Conservation (phyloP, 1,284 basidiomycete genomes). For the Cryptococcus sp. region DNA sequence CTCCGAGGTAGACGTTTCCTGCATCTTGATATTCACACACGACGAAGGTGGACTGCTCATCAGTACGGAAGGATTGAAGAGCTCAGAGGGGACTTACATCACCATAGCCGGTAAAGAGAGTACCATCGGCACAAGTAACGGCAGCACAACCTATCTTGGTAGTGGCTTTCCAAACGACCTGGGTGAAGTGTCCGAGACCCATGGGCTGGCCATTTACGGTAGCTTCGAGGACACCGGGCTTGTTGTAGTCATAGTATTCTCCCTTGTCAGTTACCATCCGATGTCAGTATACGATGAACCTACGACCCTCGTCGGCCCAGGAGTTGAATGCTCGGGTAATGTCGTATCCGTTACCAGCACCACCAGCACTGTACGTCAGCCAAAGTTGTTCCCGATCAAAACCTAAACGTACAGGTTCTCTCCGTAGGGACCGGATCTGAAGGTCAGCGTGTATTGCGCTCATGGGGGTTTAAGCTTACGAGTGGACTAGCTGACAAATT, state of each 20-base stretch:
- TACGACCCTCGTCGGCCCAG: constrained; percentile 39
- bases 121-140: constrained; percentile 19
- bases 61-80: not conserved
- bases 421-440: constrained; percentile 20
- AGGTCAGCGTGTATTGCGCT: not conserved
- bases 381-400: not conserved
- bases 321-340: constrained; percentile 24
- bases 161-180: constrained; percentile 34
- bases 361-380: constrained; percentile 20
- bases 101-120: constrained; percentile 18
- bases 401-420: constrained; percentile 24
- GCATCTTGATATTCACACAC: not conserved
- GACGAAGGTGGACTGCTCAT: not conserved
- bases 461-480: no score
- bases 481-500: constrained; percentile 21
- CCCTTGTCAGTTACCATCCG: no score
- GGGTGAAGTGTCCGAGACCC: not conserved
- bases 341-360: constrained; percentile 22
- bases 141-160: constrained; percentile 36
- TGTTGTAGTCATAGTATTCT: constrained; percentile 27
- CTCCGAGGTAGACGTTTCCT: not conserved
- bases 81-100: not conserved
- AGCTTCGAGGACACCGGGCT: constrained; percentile 34
- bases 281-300: constrained; percentile 6
- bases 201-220: constrained; percentile 12